Base-by-base conservation (phyloP, 176 grass and related monocot genomes). In the Raddia guianensis region DNA sequence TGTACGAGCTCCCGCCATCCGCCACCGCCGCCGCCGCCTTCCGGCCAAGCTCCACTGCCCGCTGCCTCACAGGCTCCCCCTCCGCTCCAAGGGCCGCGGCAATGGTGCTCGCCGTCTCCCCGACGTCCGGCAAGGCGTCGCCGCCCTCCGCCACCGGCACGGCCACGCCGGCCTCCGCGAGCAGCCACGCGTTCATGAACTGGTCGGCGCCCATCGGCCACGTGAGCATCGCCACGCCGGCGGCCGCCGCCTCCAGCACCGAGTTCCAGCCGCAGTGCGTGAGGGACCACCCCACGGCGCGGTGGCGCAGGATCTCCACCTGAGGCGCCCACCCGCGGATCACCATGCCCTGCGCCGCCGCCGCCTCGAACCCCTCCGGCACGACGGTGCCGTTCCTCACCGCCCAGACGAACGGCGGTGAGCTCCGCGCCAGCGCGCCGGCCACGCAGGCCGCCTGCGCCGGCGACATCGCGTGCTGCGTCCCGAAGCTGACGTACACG, bases 201-300 rank as follows among this genome's bases (percentile, higher is more conserved):
- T 93, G 91, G 74, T 90, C 91, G 52, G 87, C 87, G 3, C 59
- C 48, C 85, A 90, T 85, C 12, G 91, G 91, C 91, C 91, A 93
- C 21, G 85, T 71, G 19, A 93, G 74, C 68, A 90, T 59, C 12
- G 85, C 78, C 56, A 93, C 91, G 16, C 91, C 87, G 1, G 85
- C 82, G 2, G 78, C 73, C 4, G 62, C 73, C 0, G 85, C 85
- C 81, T 87, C 85, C 27, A 85, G 77, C 70, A 69, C 77, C 51
- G 85, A 91, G 75, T 91, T 91, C 89, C 85, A 85, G 8, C 89
- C 85, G 81, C 89, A 91, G 81, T 88, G 89, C 10, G 73, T 91
- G 9, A 88, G 35, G 78, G 79, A 91, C 82, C 61, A 80, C 1
- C 82, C 89, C 37, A 91, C 86, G 51, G 89, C 85, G 16, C 43